phyloP scores from a whole-genome alignment of 164 flowering plant genomes.

The Tinospora cordifolia region DNA sequence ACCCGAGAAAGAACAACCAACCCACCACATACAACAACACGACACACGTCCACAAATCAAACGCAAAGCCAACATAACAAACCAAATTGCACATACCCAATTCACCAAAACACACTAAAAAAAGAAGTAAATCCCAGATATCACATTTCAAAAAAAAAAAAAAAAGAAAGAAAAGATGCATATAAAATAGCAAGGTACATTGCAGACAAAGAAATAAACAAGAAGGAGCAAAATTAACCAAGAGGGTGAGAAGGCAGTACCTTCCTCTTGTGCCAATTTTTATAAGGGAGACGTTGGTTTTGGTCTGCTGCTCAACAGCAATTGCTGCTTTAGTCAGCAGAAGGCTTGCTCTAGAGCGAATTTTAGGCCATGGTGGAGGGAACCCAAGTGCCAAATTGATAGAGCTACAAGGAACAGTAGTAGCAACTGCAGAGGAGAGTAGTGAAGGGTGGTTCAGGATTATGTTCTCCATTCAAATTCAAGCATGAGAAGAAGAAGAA shows the following conservation, averaged over 20 bases:
- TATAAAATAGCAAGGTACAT: no score
- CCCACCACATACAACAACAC: no score
- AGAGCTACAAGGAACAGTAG: conserved; percentile 19
- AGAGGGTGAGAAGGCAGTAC: conserved; percentile 23
- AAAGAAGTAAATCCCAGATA: not conserved
- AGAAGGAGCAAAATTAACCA: not conserved
- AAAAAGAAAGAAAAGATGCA: no score
- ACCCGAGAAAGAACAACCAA: no score
- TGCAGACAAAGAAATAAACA: no score
- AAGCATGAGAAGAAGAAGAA: not conserved
- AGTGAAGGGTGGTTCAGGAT: conserved; percentile 11
- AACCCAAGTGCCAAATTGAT: conserved; percentile 28
- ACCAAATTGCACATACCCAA: not conserved
- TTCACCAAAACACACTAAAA: not conserved
- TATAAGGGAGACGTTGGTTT: conserved; percentile 50
- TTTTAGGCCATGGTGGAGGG: conserved; percentile 27
- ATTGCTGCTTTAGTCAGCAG: conserved; percentile 44
- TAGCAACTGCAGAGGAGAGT: conserved; percentile 7
- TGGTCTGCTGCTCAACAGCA: conserved; percentile 47
- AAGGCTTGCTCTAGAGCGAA: conserved; percentile 10
- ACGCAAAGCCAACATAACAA: not conserved
- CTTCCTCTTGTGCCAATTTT: conserved; percentile 92
- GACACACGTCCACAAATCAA: not conserved
- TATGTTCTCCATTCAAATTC: conserved; percentile 19
- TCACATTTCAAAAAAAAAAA: not conserved